phyloP scores from a whole-genome alignment of 192 early-diverging fungal genomes.

The Spizellomyces sp. region DNA sequence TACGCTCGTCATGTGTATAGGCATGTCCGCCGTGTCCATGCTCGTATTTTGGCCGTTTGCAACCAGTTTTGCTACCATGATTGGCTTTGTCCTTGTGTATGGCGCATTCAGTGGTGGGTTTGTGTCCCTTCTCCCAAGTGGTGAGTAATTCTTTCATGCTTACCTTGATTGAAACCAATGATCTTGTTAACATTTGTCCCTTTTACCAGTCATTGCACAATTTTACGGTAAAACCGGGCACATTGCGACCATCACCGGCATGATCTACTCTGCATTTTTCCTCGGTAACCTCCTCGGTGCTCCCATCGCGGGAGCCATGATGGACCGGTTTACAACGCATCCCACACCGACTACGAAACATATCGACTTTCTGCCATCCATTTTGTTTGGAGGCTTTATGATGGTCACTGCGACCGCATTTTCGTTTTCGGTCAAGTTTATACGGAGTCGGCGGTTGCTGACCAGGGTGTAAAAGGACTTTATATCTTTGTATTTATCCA shows the following conservation, averaged over 20 bases:
- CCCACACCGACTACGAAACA: not conserved
- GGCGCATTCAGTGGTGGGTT: conserved; percentile 51
- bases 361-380: conserved; percentile 16
- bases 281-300: conserved; percentile 30
- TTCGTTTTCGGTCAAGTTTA: no score
- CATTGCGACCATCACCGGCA: conserved; percentile 41
- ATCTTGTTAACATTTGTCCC: no score
- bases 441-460: no score
- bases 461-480: no score
- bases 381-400: conserved; percentile 16
- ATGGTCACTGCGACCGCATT: not conserved
- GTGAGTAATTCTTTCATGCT: no score
- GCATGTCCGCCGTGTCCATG: conserved; percentile 42
- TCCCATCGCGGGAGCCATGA: conserved; percentile 16
- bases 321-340: conserved; percentile 28
- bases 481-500: no score
- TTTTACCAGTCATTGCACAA: conserved; percentile 43
- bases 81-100: conserved; percentile 46
- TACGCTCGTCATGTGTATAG: conserved; percentile 37
- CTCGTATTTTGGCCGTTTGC: conserved; percentile 55
- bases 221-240: conserved; percentile 48
- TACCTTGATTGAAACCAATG: no score
- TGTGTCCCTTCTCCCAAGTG: conserved; percentile 44
- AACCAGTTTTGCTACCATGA: conserved; percentile 30
- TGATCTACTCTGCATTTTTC: conserved; percentile 25